Evolutionary conservation across 331 rosid species (phyloP).

Genomic region (Rosa hybrid): DNA sequence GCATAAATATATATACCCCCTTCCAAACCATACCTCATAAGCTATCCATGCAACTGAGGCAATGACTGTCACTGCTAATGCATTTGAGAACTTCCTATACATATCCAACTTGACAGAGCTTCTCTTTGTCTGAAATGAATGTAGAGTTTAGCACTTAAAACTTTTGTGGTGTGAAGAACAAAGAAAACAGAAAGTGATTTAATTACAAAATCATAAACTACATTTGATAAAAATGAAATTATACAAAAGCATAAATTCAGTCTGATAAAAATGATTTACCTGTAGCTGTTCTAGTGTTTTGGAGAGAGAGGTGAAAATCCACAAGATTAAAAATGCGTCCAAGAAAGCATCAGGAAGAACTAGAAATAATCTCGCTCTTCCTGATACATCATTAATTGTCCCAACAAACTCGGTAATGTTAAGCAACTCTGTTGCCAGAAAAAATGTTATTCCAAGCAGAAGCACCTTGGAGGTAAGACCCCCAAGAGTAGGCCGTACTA

Average conservation of each 20-base stretch:
- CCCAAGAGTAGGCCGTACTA: constrained; percentile 96
- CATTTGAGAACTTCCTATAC: constrained; percentile 96
- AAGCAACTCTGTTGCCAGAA: constrained; percentile 83
- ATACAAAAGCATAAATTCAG: not conserved
- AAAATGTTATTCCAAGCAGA: constrained; percentile 79
- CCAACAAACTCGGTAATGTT: constrained; percentile 91
- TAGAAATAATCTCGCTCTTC: constrained; percentile 86
- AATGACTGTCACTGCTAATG: constrained; percentile 70
- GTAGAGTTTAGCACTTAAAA: constrained; percentile 16
- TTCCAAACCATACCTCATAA: constrained; percentile 69
- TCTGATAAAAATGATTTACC: constrained; percentile 43
- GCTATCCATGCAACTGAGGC: constrained; percentile 92
- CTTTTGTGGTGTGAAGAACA: not conserved
- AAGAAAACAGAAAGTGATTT: not conserved
- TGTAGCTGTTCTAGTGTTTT: constrained; percentile 89
- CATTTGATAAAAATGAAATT: not conserved
- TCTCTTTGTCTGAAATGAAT: constrained; percentile 70
- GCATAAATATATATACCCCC: constrained; percentile 5
- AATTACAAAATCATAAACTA: not conserved
- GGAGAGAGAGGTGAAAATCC: constrained; percentile 95
- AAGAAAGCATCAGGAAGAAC: constrained; percentile 94
- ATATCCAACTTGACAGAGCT: constrained; percentile 90
- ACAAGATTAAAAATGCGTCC: constrained; percentile 86
- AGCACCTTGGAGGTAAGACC: constrained; percentile 96
- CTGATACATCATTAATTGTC: constrained; percentile 85